Evolutionary conservation across 177 flowering plant species (phyloP), one percentile per base, ranked within the genome.

Genomic region (Vitis hybrid): DNA sequence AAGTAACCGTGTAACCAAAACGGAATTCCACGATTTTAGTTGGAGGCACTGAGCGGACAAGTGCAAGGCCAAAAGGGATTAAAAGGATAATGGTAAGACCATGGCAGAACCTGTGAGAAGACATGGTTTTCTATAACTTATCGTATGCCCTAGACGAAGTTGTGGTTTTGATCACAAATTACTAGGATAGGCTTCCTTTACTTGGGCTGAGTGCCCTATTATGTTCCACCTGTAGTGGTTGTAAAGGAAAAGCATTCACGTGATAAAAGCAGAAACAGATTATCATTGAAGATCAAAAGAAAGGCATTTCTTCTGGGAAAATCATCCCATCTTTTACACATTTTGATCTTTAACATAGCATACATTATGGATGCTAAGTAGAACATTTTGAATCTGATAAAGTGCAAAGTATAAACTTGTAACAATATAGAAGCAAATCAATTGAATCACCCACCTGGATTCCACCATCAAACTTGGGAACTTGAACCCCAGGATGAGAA

Each of bases 401-500:
- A 39, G 29, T 39, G 45, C 45, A 39, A 39, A 1, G 8, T 5
- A 22, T 12, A 19, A 11, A 1, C 18, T 1, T n/a, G 29, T 26
- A 26, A 26, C 29, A 26, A 26, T 26, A 26, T 26, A 26, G 29
- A 26, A 56, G 55, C 10, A 55, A 64, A 50, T 56, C 64, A 65
- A 56, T 45, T 49, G 19, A 16, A 18, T 3, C 50, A 52, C 66
- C 11, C 6, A 72, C 83, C 70, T 59, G 76, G 66, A 55, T 31
- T 48, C 60, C 55, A 6, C 64, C 66, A 59, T 64, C 61, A 22
- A 63, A 26, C 0, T 65, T 31, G 66, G 2, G 0, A 62, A 12
- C 73, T 60, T 71, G 72, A 12, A 67, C 48, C 51, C 59, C 73
- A 70, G 67, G 52, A 48, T 57, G 21, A 60, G 74, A 70, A 57